A percentile compares a stretch with the other conserved stretches of the same genome.
Conservation (phyloP, 192 early-diverging fungal genomes). For the Podila epicladia region DNA sequence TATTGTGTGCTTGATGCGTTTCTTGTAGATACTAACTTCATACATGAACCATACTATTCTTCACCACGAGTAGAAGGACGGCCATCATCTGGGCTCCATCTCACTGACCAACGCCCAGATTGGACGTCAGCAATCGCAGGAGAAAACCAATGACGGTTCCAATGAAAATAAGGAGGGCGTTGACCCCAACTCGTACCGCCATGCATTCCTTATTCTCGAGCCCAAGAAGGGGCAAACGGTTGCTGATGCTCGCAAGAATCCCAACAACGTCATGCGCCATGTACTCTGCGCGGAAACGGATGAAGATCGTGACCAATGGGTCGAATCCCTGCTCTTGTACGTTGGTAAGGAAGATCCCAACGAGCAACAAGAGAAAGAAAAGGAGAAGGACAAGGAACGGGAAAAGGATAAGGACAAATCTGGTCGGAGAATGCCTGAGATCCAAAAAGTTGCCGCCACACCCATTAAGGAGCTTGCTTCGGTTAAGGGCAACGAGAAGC, state of each 20-base stretch:
- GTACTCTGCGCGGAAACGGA: constrained; percentile 93
- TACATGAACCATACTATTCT: background rate
- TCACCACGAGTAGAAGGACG: constrained; percentile 67
- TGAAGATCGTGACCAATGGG: constrained; percentile 91
- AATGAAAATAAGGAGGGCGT: constrained; percentile 32
- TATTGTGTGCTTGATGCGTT: background rate
- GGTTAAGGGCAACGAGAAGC: constrained; percentile 36
- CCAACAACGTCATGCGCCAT: constrained; percentile 61
- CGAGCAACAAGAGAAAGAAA: constrained; percentile 1
- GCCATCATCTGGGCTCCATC: constrained; percentile 77
- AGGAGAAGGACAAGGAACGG: constrained; percentile 12
- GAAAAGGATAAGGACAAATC: constrained; percentile 6
- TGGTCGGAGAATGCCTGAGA: constrained; percentile 22
- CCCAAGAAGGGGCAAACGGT: constrained; percentile 71
- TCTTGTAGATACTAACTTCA: background rate
- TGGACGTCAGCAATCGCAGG: constrained; percentile 61
- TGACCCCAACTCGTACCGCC: constrained; percentile 76
- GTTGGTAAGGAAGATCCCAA: constrained; percentile 39
- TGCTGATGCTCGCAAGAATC: constrained; percentile 36
- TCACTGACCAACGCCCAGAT: constrained; percentile 79
- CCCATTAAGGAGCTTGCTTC: constrained; percentile 46
- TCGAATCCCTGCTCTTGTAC: constrained; percentile 70
- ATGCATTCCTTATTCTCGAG: constrained; percentile 91
- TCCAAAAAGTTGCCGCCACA: constrained; percentile 40
- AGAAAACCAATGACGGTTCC: constrained; percentile 17